Evolutionary conservation across 148 eudicot species (phyloP), one percentile per base, ranked within the genome.

Genomic region (Mesembryanthemum crystallinum): DNA sequence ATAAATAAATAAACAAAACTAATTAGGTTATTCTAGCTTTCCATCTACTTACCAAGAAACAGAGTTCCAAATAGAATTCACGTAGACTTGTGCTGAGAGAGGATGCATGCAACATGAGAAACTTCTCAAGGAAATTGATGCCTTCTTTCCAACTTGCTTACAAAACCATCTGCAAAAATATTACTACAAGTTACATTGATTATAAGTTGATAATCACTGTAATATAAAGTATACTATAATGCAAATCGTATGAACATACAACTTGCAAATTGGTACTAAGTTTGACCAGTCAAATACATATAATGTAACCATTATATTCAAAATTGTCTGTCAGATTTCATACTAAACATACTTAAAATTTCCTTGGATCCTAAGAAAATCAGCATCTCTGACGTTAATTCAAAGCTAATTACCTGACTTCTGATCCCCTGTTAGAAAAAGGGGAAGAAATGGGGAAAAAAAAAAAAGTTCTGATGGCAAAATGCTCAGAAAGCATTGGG

Each of bases 301-400:
- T 3, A 70, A 47, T 45, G 37, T 64, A n/a, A 71, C 27, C 7
- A 45, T 64, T 59, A 30, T 28, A 27, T 72, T 72, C 35, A 57
- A 76, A 55, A 71, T 60, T 54, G 52, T 60, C 30, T 81, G 83
- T 81, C 83, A 81, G 83, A 72, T 76, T 80, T 80, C 75, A 76
- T 76, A 81, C 77, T 58, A 58, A 67, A 72, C 71, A 59, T 79
- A 58, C 71, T 37, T 78, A 20, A 69, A n/a, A 71, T 72, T 77
- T 65, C 77, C 83, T 81, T 81, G 83, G 83, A 81, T 81, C 69
- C 83, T 77, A 81, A 81, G 83, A 39, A 58, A 45, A 24, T 33
- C 5, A 60, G 61, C 67, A 29, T 58, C 49, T 45, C 49, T 45
- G 49, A 45, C 49, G 49, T 8, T 5, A 23, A 15, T n/a, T 37